phyloP scores from a whole-genome alignment of 306 rosid species.

The Vicia sativa region DNA sequence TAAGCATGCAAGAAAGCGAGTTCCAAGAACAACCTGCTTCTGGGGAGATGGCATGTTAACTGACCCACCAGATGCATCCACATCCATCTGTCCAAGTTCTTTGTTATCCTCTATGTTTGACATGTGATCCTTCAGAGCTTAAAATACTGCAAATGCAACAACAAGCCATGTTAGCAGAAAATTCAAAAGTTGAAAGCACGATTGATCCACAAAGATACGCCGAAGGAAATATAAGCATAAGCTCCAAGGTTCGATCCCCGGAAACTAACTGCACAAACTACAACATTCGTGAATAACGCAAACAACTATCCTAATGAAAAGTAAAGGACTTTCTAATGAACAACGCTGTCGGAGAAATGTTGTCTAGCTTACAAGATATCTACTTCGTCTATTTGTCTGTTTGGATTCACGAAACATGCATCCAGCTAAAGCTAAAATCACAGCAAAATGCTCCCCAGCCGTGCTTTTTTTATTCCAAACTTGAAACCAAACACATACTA shows the following conservation, averaged over 20 bases:
- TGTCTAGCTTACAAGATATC: conserved; percentile 24
- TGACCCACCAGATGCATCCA: conserved; percentile 47
- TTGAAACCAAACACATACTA: too few relatives aligned
- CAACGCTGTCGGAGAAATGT: conserved; percentile 14
- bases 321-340: conserved; percentile 17
- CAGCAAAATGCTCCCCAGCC: too few relatives aligned
- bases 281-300: conserved; percentile 11
- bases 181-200: not conserved
- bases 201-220: not conserved
- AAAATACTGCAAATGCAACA: conserved; percentile 45
- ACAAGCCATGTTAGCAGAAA: conserved; percentile 32
- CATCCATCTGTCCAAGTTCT: conserved; percentile 56
- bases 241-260: not conserved
- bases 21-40: conserved; percentile 58
- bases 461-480: too few relatives aligned
- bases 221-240: not conserved
- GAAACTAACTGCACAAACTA: conserved; percentile 1
- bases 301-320: conserved; percentile 1
- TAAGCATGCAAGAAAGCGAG: conserved; percentile 25
- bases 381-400: not conserved
- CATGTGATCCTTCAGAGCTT: conserved; percentile 48
- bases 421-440: too few relatives aligned
- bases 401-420: too few relatives aligned
- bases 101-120: conserved; percentile 62
- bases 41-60: conserved; percentile 54